Evolutionary conservation across 169 alveolate species (phyloP), one percentile per base, ranked within the genome.

Genomic region (Condylostoma magnum): DNA sequence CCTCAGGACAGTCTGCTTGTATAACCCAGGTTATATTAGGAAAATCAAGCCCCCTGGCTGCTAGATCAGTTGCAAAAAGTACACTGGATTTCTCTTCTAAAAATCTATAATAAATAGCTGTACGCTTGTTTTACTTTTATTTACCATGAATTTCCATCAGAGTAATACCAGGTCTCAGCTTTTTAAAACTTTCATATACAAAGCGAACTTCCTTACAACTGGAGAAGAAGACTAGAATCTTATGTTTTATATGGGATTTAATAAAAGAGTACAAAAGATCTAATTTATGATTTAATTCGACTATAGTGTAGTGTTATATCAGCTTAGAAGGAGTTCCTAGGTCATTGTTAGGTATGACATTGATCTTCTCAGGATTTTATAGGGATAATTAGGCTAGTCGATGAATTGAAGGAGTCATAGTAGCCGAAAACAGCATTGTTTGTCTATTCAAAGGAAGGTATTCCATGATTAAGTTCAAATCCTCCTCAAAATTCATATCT

Each of bases 1-100:
- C 96, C 55, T 94, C 99, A 0, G 99, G 99, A 30, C 97, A 91
- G 76, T 96, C 99, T 27, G 94, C 86, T 84, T 97, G 97, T 37
- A 98, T 86, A 6, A 98, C 99, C 94, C 98, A 94, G 75, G 96
- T 98, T 8, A 97, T 98, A 15, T 90, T 84, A 3, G 99, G 99
- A 85, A 97, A 96, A 89, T 98, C 99, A 20, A 98, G 84, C 6
- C 99, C 99, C 70, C 99, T 87, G 18, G 99, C 91, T 3, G 99
- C 99, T 15, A 97, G 83, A 83, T 98, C 99, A 2, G 99, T 96
- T 38, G 97, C 89, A 69, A 96, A 94, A 46, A 94, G 43, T 22
- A 89, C 90, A 10, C 95, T 93, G 37, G 82, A 48, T 68, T 86
- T 82, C 51, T 83, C 84, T 74, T 89, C 92, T 0, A 82, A 44